Conservation (phyloP, 2,329 filamentous ascomycete genomes). For the Lachnellula suecica region DNA sequence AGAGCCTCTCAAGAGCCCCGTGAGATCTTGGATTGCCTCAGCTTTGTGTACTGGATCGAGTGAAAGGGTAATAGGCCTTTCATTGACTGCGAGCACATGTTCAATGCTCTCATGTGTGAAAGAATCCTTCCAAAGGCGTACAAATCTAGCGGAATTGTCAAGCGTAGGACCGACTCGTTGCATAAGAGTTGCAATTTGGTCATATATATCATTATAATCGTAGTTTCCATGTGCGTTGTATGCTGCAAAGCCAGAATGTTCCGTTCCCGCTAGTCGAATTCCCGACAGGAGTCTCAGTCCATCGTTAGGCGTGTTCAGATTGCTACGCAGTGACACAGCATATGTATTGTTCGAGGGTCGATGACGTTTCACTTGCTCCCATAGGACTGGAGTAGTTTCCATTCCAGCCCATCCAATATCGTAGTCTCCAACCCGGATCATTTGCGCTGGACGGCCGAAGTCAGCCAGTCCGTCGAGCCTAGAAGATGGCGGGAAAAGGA, state of each 20-base stretch:
- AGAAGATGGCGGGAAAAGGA: slow-evolving; percentile 15
- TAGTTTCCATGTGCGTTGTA: no score
- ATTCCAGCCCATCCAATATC: slow-evolving; percentile 19
- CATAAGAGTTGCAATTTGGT: no score
- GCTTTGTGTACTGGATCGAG: background rate
- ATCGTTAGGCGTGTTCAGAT: no score
- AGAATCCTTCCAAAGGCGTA: slow-evolving; percentile 7
- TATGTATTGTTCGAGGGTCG: no score
- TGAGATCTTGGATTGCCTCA: background rate
- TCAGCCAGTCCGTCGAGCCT: no score
- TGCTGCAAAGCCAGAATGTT: no score
- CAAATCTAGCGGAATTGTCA: no score
- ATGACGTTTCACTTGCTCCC: background rate
- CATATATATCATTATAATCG: no score
- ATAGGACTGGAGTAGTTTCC: slow-evolving; percentile 13
- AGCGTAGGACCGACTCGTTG: no score
- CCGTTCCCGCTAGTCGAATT: no score
- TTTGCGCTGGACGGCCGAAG: background rate
- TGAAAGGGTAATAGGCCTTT: background rate
- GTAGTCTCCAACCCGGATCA: background rate
- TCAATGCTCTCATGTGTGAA: background rate
- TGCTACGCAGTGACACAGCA: no score
- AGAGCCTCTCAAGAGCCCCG: background rate
- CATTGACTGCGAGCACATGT: background rate
- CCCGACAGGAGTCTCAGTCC: no score